A percentile compares a stretch with the other conserved stretches of the same genome.
Conservation (phyloP, 108 stramenopile genomes). For the Cyclotella kingstonii region DNA sequence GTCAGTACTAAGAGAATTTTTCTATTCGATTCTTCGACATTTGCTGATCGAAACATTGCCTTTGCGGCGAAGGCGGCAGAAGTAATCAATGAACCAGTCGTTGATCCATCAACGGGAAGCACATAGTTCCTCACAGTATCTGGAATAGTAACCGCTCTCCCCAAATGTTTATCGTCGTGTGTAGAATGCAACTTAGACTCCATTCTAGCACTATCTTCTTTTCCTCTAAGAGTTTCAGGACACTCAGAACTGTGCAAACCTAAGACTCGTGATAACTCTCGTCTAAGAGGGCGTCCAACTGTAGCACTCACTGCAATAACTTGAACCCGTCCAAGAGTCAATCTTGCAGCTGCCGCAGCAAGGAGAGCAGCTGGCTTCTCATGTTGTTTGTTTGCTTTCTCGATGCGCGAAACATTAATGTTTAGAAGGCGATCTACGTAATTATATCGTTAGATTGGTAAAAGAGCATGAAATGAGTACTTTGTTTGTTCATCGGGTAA, state of each 20-base stretch:
- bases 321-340: slow-evolving; percentile 70
- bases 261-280: slow-evolving; percentile 85
- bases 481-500: too few species aligned
- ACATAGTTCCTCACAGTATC: slow-evolving; percentile 71
- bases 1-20: slow-evolving; percentile 76
- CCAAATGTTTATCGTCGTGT: slow-evolving; percentile 40
- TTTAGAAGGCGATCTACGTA: slow-evolving; percentile 66
- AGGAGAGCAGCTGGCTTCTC: slow-evolving; percentile 88
- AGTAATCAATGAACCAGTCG: slow-evolving; percentile 69
- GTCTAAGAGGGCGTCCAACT: slow-evolving; percentile 87
- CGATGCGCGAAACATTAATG: slow-evolving; percentile 46
- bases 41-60: slow-evolving; percentile 21
- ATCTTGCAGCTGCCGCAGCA: slow-evolving; percentile 64
- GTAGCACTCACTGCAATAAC: slow-evolving; percentile 92
- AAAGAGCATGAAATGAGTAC: too few species aligned
- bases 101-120: slow-evolving; percentile 55
- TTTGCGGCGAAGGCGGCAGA: slow-evolving; percentile 64
- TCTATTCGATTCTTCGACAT: slow-evolving; percentile 8
- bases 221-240: slow-evolving; percentile 64
- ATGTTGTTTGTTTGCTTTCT: slow-evolving; percentile 48
- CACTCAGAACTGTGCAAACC: slow-evolving; percentile 78
- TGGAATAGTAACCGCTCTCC: slow-evolving; percentile 83
- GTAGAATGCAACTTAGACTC: slow-evolving; percentile 16
- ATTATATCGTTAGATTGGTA: too few species aligned
- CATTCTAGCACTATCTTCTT: slow-evolving; percentile 34